phyloP scores from a whole-genome alignment of 169 alveolate species.

The Cystoisospora suis region DNA sequence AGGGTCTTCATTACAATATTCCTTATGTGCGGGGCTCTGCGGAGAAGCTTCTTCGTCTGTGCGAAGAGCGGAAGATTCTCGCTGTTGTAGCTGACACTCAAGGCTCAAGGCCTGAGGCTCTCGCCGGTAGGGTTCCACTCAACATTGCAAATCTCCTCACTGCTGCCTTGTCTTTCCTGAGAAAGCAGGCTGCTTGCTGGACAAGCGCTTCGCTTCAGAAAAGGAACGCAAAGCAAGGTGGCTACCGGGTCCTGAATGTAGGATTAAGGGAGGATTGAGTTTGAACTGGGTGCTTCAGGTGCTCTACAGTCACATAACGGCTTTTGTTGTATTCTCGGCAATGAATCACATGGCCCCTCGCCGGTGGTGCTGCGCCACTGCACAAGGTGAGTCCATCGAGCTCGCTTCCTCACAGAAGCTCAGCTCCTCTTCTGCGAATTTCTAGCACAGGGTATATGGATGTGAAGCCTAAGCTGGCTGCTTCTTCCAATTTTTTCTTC shows the following conservation, averaged over 20 bases:
- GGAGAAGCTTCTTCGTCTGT: background rate
- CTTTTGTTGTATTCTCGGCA: slow-evolving; percentile 48
- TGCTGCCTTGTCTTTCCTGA: no score
- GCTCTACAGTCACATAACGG: background rate
- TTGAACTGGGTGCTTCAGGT: no score
- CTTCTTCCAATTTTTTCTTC: background rate
- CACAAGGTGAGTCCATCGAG: background rate
- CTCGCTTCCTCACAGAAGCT: background rate
- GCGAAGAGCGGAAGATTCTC: background rate
- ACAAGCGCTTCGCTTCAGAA: no score
- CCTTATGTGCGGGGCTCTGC: slow-evolving; percentile 19
- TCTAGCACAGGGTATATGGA: background rate
- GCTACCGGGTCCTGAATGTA: no score
- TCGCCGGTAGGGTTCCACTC: slow-evolving; percentile 11
- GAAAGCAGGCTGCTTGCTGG: background rate
- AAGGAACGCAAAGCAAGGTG: no score
- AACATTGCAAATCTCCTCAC: no score
- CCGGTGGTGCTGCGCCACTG: background rate
- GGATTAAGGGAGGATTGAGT: no score
- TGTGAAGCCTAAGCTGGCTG: background rate
- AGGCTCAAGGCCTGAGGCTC: background rate
- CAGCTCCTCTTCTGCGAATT: background rate
- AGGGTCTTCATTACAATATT: slow-evolving; percentile 14
- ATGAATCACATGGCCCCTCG: slow-evolving; percentile 41
- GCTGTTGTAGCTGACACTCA: background rate